phyloP scores from a whole-genome alignment of 2,329 filamentous ascomycete genomes.

The Alternaria ethzedia region DNA sequence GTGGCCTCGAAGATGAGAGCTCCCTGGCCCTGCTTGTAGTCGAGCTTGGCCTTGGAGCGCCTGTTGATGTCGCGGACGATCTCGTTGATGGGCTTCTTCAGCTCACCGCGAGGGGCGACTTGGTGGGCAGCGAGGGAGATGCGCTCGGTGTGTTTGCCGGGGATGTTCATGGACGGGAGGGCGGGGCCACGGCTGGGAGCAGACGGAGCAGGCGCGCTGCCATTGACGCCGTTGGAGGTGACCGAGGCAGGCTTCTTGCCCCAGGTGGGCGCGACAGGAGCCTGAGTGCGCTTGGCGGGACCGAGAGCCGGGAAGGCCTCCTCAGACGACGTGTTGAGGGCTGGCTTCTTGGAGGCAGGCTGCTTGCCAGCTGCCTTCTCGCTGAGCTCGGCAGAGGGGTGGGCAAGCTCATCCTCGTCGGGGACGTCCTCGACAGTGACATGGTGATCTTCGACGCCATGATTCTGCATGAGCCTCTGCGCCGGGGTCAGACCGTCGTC shows the following conservation, averaged over 20 bases:
- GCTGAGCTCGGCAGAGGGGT: constrained; percentile 62
- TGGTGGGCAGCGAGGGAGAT: constrained; percentile 77
- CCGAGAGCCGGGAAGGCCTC: constrained; percentile 95
- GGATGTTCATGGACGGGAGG: constrained; percentile 73
- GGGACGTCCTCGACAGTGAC: constrained; percentile 79
- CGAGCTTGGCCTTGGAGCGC: constrained; percentile 84
- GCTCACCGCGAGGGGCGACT: constrained; percentile 75
- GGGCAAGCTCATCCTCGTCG: constrained; percentile 76
- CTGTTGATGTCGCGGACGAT: constrained; percentile 91
- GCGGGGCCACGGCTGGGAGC: constrained; percentile 39
- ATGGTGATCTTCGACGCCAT: constrained; percentile 59
- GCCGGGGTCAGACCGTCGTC: constrained; percentile 50
- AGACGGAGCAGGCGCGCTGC: constrained; percentile 55
- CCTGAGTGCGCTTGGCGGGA: constrained; percentile 66
- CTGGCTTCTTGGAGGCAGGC: constrained; percentile 55
- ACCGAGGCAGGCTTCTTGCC: constrained; percentile 67
- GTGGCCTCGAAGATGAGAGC: constrained; percentile 84
- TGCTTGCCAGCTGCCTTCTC: constrained; percentile 73
- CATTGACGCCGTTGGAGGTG: constrained; percentile 55
- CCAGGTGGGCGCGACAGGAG: constrained; percentile 76
- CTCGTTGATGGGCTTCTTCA: constrained; percentile 85
- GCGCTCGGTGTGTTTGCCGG: constrained; percentile 80
- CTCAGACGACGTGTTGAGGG: constrained; percentile 83
- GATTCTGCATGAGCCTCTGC: constrained; percentile 70
- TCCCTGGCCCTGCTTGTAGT: constrained; percentile 74